phyloP scores from a whole-genome alignment of 2,329 filamentous ascomycete species.

The Teratosphaeriaceae sp. region DNA sequence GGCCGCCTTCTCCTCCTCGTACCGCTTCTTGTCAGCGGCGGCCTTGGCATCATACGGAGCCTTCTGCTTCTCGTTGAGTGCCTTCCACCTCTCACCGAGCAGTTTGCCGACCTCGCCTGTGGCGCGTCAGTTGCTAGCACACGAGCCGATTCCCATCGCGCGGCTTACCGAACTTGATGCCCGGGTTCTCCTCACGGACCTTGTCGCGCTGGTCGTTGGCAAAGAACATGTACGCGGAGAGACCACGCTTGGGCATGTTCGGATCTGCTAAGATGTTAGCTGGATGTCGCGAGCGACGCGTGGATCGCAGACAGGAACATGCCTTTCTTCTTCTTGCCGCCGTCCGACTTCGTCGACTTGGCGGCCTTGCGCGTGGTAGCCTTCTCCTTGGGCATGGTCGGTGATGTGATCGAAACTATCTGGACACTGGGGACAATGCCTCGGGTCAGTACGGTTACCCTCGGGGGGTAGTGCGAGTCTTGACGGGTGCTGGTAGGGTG shows the following conservation, averaged over 20 bases:
- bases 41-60: conserved; percentile 95
- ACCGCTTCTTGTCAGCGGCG: conserved; percentile 95
- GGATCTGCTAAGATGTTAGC: conserved; percentile 55
- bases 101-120: conserved; percentile 93
- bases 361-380: conserved; percentile 54
- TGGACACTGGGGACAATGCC: no score
- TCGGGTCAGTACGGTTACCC: no score
- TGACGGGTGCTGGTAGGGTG: no score
- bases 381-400: conserved; percentile 63
- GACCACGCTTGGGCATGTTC: conserved; percentile 97
- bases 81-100: conserved; percentile 99
- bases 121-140: neutral
- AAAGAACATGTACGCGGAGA: conserved; percentile 99
- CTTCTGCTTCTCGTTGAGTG: conserved; percentile 85
- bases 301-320: conserved; percentile 21
- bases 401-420: conserved; percentile 12
- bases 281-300: conserved; percentile 3
- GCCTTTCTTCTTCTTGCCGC: conserved; percentile 71
- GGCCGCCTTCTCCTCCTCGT: conserved; percentile 93
- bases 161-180: conserved; percentile 81
- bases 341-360: conserved; percentile 37
- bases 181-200: conserved; percentile 96
- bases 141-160: conserved; percentile 1
- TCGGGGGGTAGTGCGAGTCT: no score
- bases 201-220: conserved; percentile 99